Base-by-base conservation (phyloP, 2,329 filamentous ascomycete species). In the Clonostachys chloroleuca region DNA sequence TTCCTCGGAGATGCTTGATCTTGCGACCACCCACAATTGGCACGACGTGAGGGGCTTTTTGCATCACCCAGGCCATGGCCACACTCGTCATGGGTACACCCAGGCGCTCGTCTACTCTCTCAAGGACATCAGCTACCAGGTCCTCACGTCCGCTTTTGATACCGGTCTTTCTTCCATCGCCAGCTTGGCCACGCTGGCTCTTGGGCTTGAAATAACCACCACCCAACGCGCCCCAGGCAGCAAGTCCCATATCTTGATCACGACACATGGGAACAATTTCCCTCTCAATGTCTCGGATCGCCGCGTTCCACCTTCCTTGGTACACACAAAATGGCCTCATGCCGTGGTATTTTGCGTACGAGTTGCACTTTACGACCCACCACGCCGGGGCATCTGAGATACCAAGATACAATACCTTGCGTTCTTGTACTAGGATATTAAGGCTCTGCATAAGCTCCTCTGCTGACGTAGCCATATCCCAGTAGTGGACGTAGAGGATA, bases 21-120 rank as follows among this genome's bases (percentile, higher is more conserved):
- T 80, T 84, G 5, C 81, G 68, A 0, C 78, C 78, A 5, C 81
- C 82, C 9, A 83, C 67, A 36, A 85, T 77, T 0, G 82, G 82
- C 56, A 82, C 82, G 8, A 84, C 74, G 54, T 83, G 75, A 0
- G 79, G 73, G 1, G 78, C 68, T 60, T 84, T 83, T 39, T 74
- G 68, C 66, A 82, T 70, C 3, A 84, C 73, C 52, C 84, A 85
- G 1, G 82, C 81, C 12, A 86, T 59, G 3, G 81, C 80, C 3
- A 57, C 46, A 44, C 50, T 54, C 13, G 52, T 51, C n/a, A 50
- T 47, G 12, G 47, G 43, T 3, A 49, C 46, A 17, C 43, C 2
- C 16, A 14, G 10, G 12, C 33, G 17, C 14, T 34, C 36, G 3
- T 52, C 53, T 6, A 55, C 13, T n/a, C 44, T 45, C 33, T 53